These are phyloP conservation scores for Pseudogymnoascus sp. DNA, from an alignment of 2,329 filamentous ascomycete genomes.

Conservation along the genomic window DNA sequence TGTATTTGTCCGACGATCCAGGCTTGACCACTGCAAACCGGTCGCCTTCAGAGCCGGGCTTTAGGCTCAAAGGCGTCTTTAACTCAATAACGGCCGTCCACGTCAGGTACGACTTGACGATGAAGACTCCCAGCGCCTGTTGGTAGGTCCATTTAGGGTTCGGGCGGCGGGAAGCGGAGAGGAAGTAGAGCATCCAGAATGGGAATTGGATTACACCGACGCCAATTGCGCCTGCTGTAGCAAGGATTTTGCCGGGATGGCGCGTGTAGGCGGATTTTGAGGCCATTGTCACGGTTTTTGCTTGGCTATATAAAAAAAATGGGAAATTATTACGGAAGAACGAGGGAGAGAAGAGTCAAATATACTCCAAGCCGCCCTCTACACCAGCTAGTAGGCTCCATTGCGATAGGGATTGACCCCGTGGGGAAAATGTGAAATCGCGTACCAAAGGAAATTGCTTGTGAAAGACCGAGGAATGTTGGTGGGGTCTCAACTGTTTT, in stretches of 20 bases:
- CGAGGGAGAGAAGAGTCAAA: neutral
- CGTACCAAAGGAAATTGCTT: neutral
- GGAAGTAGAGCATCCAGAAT: neutral
- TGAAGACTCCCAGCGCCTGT: neutral
- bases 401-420: neutral
- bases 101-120: neutral
- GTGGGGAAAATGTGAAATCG: neutral
- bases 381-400: neutral
- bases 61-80: neutral
- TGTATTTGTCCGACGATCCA: neutral
- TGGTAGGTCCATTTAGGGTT: slow-evolving; percentile 1
- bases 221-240: neutral
- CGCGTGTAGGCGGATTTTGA: neutral
- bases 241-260: neutral
- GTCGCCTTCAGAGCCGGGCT: neutral
- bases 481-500: neutral
- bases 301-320: neutral
- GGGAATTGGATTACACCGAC: neutral
- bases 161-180: neutral
- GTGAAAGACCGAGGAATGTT: slow-evolving; percentile 1
- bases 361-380: neutral
- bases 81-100: neutral
- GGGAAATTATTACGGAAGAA: neutral
- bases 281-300: neutral
- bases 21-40: neutral